Conservation (phyloP, 2,329 filamentous ascomycete genomes). For the Beauveria scarabaeidicola region DNA sequence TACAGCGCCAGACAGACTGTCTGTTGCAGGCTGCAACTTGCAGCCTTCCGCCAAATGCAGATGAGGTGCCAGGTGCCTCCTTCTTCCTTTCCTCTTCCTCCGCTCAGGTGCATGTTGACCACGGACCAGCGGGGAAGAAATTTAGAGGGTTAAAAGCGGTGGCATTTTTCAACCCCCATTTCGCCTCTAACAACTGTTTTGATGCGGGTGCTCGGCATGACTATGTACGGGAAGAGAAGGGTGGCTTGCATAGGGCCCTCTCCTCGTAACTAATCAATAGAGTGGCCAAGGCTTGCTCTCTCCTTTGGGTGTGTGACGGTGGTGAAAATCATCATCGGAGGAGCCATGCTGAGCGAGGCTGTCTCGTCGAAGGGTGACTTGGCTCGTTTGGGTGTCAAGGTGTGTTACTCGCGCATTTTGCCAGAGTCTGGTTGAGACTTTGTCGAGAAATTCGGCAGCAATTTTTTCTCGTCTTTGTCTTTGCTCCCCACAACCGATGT, state of each 20-base stretch:
- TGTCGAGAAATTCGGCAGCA: no score
- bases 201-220: not conserved
- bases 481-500: not conserved
- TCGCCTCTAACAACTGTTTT: not conserved
- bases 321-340: not conserved
- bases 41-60: not conserved
- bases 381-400: not conserved
- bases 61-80: no score
- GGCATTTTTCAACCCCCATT: not conserved
- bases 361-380: not conserved
- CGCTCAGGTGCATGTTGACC: not conserved
- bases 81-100: not conserved
- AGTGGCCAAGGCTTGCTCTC: not conserved
- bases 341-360: no score
- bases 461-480: not conserved
- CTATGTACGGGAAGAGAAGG: not conserved
- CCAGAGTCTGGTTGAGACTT: no score
- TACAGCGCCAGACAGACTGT: not conserved
- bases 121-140: not conserved
- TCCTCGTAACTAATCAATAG: not conserved
- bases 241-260: conserved; percentile 3
- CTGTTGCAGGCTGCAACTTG: no score
- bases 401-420: not conserved
- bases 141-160: not conserved
- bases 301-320: not conserved